A percentile compares a stretch with the other conserved stretches of the same genome.
Conservation (phyloP, 306 rosid species). For the Ziziphus jujuba region DNA sequence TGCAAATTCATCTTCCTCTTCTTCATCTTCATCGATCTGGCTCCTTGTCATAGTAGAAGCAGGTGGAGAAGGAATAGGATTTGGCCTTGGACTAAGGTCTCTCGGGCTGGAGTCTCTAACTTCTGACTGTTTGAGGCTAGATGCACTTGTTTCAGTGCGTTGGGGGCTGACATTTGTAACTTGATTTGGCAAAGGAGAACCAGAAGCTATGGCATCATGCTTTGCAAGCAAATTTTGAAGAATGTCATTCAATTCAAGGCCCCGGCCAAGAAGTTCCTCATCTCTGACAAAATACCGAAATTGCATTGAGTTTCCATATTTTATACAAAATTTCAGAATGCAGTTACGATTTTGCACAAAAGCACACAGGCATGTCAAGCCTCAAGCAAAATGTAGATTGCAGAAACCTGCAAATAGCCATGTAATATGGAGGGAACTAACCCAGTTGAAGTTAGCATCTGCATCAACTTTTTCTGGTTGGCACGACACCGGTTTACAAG, state of each 20-base stretch:
- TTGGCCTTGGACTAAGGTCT: constrained; percentile 45
- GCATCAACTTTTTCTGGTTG: constrained; percentile 92
- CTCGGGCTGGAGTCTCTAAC: constrained; percentile 38
- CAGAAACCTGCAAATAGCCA: background rate
- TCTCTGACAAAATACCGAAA: constrained; percentile 55
- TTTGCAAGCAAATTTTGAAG: constrained; percentile 84
- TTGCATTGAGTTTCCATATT: constrained; percentile 15
- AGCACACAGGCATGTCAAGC: background rate
- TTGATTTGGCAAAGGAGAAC: constrained; percentile 60
- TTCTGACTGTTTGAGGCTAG: constrained; percentile 49
- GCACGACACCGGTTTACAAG: constrained; percentile 83
- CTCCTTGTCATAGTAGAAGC: constrained; percentile 32
- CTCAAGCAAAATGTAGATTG: background rate
- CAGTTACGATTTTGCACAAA: background rate
- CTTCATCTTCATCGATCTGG: constrained; percentile 69
- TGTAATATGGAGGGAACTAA: constrained; percentile 35
- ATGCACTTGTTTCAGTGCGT: constrained; percentile 37
- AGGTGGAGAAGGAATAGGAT: constrained; percentile 37
- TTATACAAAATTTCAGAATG: background rate
- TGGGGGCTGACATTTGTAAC: constrained; percentile 44
- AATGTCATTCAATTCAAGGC: constrained; percentile 81
- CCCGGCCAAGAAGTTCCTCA: constrained; percentile 89
- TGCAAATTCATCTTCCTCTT: constrained; percentile 92
- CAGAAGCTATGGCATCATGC: constrained; percentile 90
- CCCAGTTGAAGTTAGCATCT: constrained; percentile 97